Conservation (phyloP, 352 stramenopile genomes). For the Phytophthora ramorum region DNA sequence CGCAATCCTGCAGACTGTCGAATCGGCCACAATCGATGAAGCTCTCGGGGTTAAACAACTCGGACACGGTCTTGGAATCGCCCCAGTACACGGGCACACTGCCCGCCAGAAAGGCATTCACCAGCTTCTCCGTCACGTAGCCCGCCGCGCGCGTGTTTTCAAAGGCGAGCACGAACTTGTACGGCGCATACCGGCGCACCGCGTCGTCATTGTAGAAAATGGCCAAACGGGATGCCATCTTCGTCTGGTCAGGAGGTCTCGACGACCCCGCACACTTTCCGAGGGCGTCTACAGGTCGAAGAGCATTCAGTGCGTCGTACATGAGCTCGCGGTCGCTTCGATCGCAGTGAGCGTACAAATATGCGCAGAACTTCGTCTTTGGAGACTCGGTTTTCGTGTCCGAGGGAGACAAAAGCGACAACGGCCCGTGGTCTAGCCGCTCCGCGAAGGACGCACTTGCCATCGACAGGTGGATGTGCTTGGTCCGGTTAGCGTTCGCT, state of each 20-base stretch:
- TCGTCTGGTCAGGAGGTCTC: conserved; percentile 1
- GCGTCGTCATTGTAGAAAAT: conserved; percentile 41
- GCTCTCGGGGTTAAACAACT: conserved; percentile 48
- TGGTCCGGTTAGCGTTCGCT: conserved; percentile 8
- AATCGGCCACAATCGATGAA: conserved; percentile 59
- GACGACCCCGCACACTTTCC: conserved; percentile 36
- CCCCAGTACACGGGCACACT: conserved; percentile 60
- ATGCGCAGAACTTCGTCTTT: conserved; percentile 45
- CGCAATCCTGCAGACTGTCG: conserved; percentile 40
- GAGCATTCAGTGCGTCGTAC: conserved; percentile 43
- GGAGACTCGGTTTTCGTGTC: background rate
- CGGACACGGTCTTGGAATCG: conserved; percentile 40
- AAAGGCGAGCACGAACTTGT: conserved; percentile 69
- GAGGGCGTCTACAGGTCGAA: conserved; percentile 49
- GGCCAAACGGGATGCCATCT: background rate
- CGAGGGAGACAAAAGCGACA: conserved; percentile 27
- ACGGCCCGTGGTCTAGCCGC: conserved; percentile 27
- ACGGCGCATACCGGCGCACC: conserved; percentile 33
- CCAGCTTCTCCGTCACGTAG: conserved; percentile 69
- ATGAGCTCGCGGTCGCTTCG: conserved; percentile 47
- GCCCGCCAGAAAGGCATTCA: conserved; percentile 60
- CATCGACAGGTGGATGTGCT: conserved; percentile 34
- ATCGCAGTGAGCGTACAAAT: conserved; percentile 49
- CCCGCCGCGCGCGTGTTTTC: conserved; percentile 46
- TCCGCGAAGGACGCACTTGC: conserved; percentile 49